Evolutionary conservation across 228 moss, liverwort and hornwort species (phyloP).

Genomic region (Sphagnum magellanicum): DNA sequence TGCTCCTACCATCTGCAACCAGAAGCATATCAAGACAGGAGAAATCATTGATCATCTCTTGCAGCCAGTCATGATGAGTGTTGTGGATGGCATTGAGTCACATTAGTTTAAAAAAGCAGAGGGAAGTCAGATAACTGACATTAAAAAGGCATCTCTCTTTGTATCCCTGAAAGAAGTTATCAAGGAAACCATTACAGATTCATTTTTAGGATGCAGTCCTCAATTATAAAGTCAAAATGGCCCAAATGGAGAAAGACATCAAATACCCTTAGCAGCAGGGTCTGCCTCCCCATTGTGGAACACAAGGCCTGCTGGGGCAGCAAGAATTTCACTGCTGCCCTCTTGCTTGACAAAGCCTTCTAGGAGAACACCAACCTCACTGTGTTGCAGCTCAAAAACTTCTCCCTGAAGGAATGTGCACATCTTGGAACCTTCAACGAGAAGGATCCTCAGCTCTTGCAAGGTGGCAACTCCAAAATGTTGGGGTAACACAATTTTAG

Average conservation of each 20-base stretch:
- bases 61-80: too few relatives aligned
- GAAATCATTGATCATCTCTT: too few relatives aligned
- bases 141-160: too few relatives aligned
- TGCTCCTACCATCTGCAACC: constrained; percentile 56
- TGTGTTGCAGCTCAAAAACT: constrained; percentile 59
- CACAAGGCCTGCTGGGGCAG: constrained; percentile 71
- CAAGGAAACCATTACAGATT: too few relatives aligned
- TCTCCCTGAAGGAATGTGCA: constrained; percentile 74
- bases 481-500: constrained; percentile 62
- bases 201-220: too few relatives aligned
- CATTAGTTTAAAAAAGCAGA: too few relatives aligned
- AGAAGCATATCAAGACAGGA: neutral
- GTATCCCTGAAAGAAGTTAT: too few relatives aligned
- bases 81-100: too few relatives aligned
- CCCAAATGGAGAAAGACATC: neutral
- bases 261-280: constrained; percentile 12
- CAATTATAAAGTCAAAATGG: too few relatives aligned
- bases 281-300: constrained; percentile 3
- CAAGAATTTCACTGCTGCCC: constrained; percentile 52
- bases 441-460: constrained; percentile 67
- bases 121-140: too few relatives aligned
- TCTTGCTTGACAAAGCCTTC: constrained; percentile 89
- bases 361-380: constrained; percentile 66
- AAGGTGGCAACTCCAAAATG: constrained; percentile 66
- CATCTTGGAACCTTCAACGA: constrained; percentile 57